Evolutionary conservation across 164 flowering plant species (phyloP).

Genomic region (Aristolochia contorta): DNA sequence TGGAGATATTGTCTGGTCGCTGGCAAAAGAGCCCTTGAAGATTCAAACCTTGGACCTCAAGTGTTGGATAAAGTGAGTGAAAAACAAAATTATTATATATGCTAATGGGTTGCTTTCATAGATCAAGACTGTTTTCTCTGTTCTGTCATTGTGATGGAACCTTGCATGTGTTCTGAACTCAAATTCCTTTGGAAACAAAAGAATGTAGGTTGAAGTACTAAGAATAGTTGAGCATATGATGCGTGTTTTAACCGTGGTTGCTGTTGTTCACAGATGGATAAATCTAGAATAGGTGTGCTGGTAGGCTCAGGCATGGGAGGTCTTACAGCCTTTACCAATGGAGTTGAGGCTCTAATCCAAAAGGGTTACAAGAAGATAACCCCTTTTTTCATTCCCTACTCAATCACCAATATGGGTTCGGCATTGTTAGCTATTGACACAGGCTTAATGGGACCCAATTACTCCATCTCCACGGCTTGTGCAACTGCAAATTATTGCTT

Average conservation of each 20-base stretch:
- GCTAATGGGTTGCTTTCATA: not conserved
- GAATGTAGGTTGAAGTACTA: too few species aligned
- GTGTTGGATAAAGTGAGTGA: conserved; percentile 28
- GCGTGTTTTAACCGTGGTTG: too few species aligned
- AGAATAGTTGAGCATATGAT: too few species aligned
- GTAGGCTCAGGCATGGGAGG: conserved; percentile 83
- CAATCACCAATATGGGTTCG: conserved; percentile 71
- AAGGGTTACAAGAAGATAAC: conserved; percentile 59
- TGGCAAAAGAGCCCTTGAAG: conserved; percentile 63
- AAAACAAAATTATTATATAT: not conserved
- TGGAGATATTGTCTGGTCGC: conserved; percentile 69
- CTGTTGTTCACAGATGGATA: conserved; percentile 43
- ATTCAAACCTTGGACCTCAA: conserved; percentile 47
- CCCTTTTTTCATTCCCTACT: conserved; percentile 70
- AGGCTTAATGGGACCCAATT: conserved; percentile 72
- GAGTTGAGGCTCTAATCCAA: conserved; percentile 43
- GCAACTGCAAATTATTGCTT: conserved; percentile 76
- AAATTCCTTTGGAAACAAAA: too few species aligned
- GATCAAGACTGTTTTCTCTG: not conserved
- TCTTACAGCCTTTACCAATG: conserved; percentile 40
- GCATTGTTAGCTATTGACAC: conserved; percentile 67
- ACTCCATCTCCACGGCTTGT: conserved; percentile 72
- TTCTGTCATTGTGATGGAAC: too few species aligned
- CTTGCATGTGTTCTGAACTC: too few species aligned
- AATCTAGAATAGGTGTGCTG: conserved; percentile 15